Evolutionary conservation across 306 rosid genomes (phyloP).

Genomic region (Citrullus amarus): DNA sequence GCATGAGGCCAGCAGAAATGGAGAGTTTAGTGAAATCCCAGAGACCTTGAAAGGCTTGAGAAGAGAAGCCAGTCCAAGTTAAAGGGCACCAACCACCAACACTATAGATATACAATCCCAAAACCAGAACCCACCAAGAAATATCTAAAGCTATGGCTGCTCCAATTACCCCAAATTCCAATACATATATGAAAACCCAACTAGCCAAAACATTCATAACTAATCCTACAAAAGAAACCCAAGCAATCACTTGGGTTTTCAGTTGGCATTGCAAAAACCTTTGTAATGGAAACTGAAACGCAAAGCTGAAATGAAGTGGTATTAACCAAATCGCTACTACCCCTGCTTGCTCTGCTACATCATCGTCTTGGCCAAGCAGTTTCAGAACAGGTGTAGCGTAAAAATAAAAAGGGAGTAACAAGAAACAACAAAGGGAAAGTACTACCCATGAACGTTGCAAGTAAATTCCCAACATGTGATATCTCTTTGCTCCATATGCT

Average conservation of each 20-base stretch:
- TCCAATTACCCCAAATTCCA: constrained; percentile 47
- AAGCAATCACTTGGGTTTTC: constrained; percentile 39
- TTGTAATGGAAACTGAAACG: constrained; percentile 58
- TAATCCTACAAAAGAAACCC: constrained; percentile 34
- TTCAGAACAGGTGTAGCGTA: constrained; percentile 45
- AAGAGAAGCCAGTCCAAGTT: constrained; percentile 56
- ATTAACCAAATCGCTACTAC: constrained; percentile 53
- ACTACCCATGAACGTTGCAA: constrained; percentile 64
- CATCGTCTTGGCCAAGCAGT: constrained; percentile 42
- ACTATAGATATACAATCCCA: constrained; percentile 30
- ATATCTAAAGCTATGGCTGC: constrained; percentile 56
- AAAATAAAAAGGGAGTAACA: constrained; percentile 38
- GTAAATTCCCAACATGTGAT: constrained; percentile 52
- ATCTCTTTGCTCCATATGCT: constrained; percentile 55
- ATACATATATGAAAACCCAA: constrained; percentile 37
- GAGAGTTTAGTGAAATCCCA: constrained; percentile 65
- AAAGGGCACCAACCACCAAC: constrained; percentile 53
- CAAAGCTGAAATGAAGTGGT: constrained; percentile 75
- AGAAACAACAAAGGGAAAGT: constrained; percentile 19
- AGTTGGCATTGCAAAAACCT: constrained; percentile 69
- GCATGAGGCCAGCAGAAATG: constrained; percentile 57
- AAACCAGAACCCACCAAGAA: constrained; percentile 54
- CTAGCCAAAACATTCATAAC: constrained; percentile 20
- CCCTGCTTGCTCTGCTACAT: constrained; percentile 44
- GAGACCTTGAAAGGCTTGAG: constrained; percentile 52